Evolutionary conservation across 1,139 yeast genomes (phyloP), one percentile per base, ranked within the genome.

Genomic region (Arxiozyma heterogenica): DNA sequence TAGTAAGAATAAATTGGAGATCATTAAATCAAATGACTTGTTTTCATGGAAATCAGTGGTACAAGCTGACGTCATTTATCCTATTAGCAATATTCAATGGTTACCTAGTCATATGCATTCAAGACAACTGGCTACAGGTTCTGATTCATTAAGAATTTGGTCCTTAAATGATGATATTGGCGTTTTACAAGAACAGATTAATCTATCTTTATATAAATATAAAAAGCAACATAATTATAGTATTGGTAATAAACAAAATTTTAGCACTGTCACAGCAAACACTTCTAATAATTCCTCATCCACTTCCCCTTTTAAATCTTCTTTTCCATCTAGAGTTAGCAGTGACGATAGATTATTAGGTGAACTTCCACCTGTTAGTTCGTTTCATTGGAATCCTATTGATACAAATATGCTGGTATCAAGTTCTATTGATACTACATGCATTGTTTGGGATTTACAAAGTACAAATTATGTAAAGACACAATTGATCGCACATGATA

Each of bases 401-500:
- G 93, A 88, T 63, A 80, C 89, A 8, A 79, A 81, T 54, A 71
- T 84, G 44, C 78, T 90, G 25, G 86, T 93, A 49, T 89, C 97
- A 1, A 82, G 94, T 57, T 84, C 94, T 38, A 89, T 93, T 12
- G 98, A 93, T 70, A 93, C 98, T 0, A 93, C 98, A 0, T 93
- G 98, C 71, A 91, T 98, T 0, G 84, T 90, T 3, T 93, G 98
- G 98, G 98, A 93, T 70, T 70, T 74, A 51, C 76, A 82, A 11
- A 78, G 76, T 52, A 69, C 78, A 5, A 88, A 87, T n/a, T 76
- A 79, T 30, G 95, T 95, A 22, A 86, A 86, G 65, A 91, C 98
- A 1, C 98, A 93, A 71, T 75, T 93, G 52, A 93, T 93, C 61
- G 98, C 98, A 0, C 98, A 93, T 70, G 98, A 93, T 67, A 83